Conservation (phyloP, 164 flowering plant genomes). For the Umbilicus rupestris region DNA sequence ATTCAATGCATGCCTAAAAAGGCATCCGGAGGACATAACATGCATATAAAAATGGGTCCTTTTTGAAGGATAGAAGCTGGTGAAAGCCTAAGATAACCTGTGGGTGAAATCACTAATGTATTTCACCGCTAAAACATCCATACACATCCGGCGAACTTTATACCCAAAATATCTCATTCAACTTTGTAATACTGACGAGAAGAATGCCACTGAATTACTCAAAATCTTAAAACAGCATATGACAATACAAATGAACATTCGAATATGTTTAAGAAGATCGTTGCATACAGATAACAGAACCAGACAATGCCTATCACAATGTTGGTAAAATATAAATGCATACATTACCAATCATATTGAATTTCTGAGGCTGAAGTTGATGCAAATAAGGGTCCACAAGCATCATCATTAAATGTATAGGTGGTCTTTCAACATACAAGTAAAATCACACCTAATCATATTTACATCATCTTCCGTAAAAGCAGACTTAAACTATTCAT, state of each 20-base stretch:
- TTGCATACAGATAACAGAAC: too few species aligned
- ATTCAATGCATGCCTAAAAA: not conserved
- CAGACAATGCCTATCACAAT: not conserved
- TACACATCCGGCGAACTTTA: too few species aligned
- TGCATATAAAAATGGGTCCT: not conserved
- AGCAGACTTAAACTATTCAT: not conserved
- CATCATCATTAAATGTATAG: too few species aligned
- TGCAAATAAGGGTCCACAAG: too few species aligned
- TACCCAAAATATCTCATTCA: not conserved
- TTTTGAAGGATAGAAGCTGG: not conserved
- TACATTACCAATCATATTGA: not conserved
- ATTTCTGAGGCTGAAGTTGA: not conserved
- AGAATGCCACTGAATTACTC: not conserved
- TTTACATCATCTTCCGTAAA: not conserved
- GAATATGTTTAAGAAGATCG: too few species aligned
- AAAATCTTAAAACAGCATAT: too few species aligned
- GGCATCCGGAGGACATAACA: not conserved
- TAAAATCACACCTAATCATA: not conserved
- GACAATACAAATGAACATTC: not conserved
- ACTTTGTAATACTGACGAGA: not conserved
- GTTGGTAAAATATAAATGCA: not conserved
- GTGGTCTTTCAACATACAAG: not conserved
- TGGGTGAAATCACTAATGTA: too few species aligned
- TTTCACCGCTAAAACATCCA: not conserved
- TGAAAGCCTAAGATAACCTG: too few species aligned